A percentile compares a stretch with the other conserved stretches of the same genome.
Conservation (phyloP, 2,329 filamentous ascomycete species). For the Pleoardoris graminearum region DNA sequence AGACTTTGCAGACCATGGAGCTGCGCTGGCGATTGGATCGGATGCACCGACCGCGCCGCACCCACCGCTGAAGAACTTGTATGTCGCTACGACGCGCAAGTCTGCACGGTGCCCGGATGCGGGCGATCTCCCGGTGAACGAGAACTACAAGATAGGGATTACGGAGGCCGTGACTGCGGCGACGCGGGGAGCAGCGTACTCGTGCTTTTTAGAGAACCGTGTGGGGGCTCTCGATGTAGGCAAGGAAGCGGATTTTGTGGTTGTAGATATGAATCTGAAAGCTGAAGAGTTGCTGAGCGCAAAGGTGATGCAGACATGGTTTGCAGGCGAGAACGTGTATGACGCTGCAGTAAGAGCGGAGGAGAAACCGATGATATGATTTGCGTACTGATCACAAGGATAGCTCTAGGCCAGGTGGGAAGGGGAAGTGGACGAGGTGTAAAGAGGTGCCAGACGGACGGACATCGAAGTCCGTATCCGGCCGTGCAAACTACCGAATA, state of each 20-base stretch:
- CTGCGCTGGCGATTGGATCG: slow-evolving; percentile 60
- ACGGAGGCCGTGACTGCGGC: slow-evolving; percentile 59
- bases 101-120: slow-evolving; percentile 56
- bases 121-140: slow-evolving; percentile 52
- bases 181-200: slow-evolving; percentile 60
- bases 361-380: neutral
- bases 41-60: slow-evolving; percentile 65
- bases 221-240: slow-evolving; percentile 59
- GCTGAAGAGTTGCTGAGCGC: slow-evolving; percentile 53
- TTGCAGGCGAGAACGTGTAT: slow-evolving; percentile 48
- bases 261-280: slow-evolving; percentile 57
- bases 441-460: neutral
- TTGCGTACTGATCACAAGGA: neutral
- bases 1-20: slow-evolving; percentile 60
- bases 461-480: neutral
- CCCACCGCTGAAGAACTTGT: slow-evolving; percentile 59
- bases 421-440: neutral
- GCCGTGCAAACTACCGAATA: neutral
- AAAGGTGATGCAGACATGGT: slow-evolving; percentile 58
- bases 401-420: neutral
- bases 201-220: slow-evolving; percentile 60
- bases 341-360: neutral
- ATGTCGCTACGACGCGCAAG: slow-evolving; percentile 61
- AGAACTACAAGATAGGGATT: slow-evolving; percentile 57
- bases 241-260: slow-evolving; percentile 61